Conservation (phyloP, 1,139 yeast species). For the Nakaseomyces kungkrabaensis region DNA sequence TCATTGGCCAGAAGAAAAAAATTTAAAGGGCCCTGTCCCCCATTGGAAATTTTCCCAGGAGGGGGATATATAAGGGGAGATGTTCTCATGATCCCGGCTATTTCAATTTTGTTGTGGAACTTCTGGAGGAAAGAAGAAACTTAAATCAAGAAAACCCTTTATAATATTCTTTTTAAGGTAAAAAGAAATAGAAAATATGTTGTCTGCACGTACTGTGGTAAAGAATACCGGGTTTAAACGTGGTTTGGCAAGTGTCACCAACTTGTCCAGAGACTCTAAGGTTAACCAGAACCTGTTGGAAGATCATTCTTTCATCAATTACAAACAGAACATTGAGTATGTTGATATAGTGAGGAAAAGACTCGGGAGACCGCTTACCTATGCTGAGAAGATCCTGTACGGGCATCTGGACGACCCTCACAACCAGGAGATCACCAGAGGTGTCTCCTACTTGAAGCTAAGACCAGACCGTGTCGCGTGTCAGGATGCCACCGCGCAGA, state of each 20-base stretch:
- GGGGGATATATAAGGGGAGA: too few relatives aligned
- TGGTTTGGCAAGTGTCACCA: conserved; percentile 63
- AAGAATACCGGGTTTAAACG: conserved; percentile 30
- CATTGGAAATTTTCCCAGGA: too few relatives aligned
- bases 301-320: conserved; percentile 67
- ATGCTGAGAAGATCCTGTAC: conserved; percentile 92
- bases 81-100: too few relatives aligned
- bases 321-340: conserved; percentile 72
- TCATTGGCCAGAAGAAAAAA: too few relatives aligned
- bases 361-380: conserved; percentile 87
- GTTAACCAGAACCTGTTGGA: conserved; percentile 90
- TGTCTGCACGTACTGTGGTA: conserved; percentile 32
- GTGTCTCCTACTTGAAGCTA: conserved; percentile 89
- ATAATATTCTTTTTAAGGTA: neutral
- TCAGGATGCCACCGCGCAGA: conserved; percentile 99
- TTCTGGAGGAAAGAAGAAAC: too few relatives aligned
- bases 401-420: conserved; percentile 96
- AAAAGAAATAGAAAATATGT: conserved; percentile 20
- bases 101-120: too few relatives aligned
- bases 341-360: conserved; percentile 79
- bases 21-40: too few relatives aligned
- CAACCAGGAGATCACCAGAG: conserved; percentile 90
- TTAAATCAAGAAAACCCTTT: too few relatives aligned
- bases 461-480: conserved; percentile 99
- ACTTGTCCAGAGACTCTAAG: conserved; percentile 77